phyloP scores from a whole-genome alignment of 2,329 filamentous ascomycete genomes.

The Harringtonia lauricola region DNA sequence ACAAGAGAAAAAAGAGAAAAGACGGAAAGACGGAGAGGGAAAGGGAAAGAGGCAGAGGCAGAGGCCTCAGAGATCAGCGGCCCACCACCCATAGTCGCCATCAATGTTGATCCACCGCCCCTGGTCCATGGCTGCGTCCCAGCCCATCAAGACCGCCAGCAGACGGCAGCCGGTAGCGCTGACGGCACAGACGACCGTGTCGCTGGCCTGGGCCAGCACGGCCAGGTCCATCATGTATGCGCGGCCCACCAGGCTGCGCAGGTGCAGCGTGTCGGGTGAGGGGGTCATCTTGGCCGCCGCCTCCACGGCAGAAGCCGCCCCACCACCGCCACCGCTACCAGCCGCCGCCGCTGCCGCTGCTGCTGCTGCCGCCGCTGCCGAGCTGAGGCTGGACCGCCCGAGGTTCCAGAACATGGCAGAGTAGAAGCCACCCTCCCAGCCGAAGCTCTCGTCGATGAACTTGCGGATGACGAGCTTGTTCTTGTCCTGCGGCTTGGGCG shows the following conservation, averaged over 20 bases:
- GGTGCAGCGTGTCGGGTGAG: slow-evolving; percentile 44
- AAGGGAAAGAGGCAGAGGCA: background rate
- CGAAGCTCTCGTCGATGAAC: slow-evolving; percentile 65
- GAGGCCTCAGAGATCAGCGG: background rate
- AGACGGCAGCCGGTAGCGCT: slow-evolving; percentile 63
- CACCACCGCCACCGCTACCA: background rate
- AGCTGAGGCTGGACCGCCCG: slow-evolving; percentile 36
- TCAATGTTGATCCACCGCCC: slow-evolving; percentile 72
- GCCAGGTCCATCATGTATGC: slow-evolving; percentile 74
- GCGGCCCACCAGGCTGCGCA: slow-evolving; percentile 66
- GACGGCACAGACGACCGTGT: slow-evolving; percentile 66
- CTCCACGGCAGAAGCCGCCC: too few relatives aligned
- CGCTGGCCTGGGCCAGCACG: slow-evolving; percentile 56
- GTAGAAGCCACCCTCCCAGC: slow-evolving; percentile 86
- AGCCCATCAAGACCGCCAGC: slow-evolving; percentile 78
- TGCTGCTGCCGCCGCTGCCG: slow-evolving; percentile 10
- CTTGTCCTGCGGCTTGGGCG: slow-evolving; percentile 20
- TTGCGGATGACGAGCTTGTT: slow-evolving; percentile 41
- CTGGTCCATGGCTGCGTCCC: slow-evolving; percentile 53
- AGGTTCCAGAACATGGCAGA: slow-evolving; percentile 71
- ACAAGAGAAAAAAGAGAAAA: background rate
- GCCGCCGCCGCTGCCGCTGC: background rate
- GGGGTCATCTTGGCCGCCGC: slow-evolving; percentile 13
- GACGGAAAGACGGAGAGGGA: background rate
- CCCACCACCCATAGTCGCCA: slow-evolving; percentile 50